Evolutionary conservation across 352 stramenopile species (phyloP), one percentile per base, ranked within the genome.

Genomic region (Globisporangium nunn): DNA sequence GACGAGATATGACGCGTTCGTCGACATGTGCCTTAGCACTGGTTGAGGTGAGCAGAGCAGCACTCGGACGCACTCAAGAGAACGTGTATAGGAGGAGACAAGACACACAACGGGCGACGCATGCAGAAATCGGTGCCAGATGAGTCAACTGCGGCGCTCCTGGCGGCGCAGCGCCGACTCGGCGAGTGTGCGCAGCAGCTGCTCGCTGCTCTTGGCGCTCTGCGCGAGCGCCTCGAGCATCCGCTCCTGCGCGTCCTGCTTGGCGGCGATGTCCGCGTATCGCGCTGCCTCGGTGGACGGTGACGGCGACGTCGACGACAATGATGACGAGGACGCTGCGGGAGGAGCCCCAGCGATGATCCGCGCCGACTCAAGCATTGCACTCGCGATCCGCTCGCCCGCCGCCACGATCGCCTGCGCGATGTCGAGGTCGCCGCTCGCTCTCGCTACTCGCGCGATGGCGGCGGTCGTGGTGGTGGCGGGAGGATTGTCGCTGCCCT

Each of bases 301-400:
- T 23, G n/a, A 6, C 15, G 41, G 10, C n/a, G n/a, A 47, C 41
- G 7, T 4, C 14, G n/a, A 11, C 1, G 50, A n/a, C n/a, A 8
- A 47, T 17, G 7, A 2, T 4, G n/a, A 11, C 1, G 50, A n/a
- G 3, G n/a, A 30, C n/a, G 7, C 50, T 12, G 33, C 15, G 4
- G 3, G 17, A n/a, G n/a, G 6, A 43, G 30, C 49, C 8, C 17
- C 41, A 18, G 54, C 35, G 12, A 60, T 17, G 8, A 60, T 52
- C 45, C 37, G 15, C 43, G 54, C 54, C 2, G 54, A 53, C 46
- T 54, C 54, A 10, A 60, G 14, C 18, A 60, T 33, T 12, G 54
- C 54, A 3, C n/a, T 39, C 23, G 54, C 54, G 35, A 60, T 48
- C 46, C 33, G n/a, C 6, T 54, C 28, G 15, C 44, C 46, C 6